Conservation (phyloP, 2,329 filamentous ascomycete species). For the Coleophoma cylindrospora region DNA sequence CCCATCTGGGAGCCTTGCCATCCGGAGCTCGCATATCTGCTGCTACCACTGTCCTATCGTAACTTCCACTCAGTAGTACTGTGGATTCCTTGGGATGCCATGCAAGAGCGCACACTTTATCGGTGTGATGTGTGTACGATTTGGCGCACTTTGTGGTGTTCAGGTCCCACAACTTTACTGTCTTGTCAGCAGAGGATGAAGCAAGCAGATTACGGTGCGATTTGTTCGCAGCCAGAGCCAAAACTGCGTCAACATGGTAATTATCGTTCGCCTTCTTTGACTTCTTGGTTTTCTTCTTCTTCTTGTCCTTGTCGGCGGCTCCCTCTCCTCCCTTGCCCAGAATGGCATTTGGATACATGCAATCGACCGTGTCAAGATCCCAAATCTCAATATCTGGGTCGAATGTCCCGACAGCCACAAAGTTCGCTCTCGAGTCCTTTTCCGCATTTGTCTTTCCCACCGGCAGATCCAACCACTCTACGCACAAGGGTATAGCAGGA, state of each 20-base stretch:
- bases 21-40: conserved; percentile 94
- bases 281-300: conserved; percentile 91
- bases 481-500: conserved; percentile 87
- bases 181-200: conserved; percentile 93
- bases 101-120: conserved; percentile 94
- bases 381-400: conserved; percentile 98
- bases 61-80: conserved; percentile 85
- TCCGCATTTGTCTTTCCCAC: conserved; percentile 64
- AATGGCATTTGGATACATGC: conserved; percentile 97
- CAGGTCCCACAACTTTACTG: conserved; percentile 96
- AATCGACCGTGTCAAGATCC: conserved; percentile 93
- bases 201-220: conserved; percentile 92
- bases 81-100: conserved; percentile 90
- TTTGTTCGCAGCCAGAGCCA: conserved; percentile 87
- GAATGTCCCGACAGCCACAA: conserved; percentile 93
- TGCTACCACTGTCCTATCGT: conserved; percentile 91
- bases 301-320: conserved; percentile 51
- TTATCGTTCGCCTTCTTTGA: conserved; percentile 81
- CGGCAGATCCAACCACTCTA: conserved; percentile 94
- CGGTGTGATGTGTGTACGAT: conserved; percentile 92
- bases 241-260: conserved; percentile 90
- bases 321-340: conserved; percentile 65
- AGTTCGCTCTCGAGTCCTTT: conserved; percentile 72
- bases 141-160: conserved; percentile 90
- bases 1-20: conserved; percentile 77